Conservation (phyloP, 768 basidiomycete species). For the Pleurotus tuoliensis region DNA sequence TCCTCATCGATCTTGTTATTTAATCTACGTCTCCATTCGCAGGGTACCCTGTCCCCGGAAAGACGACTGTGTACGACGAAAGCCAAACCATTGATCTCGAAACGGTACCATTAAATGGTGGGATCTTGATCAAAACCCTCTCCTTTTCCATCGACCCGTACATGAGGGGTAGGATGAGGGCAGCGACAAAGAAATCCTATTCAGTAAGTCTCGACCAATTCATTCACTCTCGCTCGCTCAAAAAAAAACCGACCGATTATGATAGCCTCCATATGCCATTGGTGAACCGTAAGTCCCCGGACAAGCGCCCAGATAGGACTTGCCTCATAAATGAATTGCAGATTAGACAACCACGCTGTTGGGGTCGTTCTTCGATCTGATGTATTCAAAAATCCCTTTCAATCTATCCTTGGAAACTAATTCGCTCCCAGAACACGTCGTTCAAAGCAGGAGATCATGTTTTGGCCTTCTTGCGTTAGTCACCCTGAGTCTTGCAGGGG, state of each 20-base stretch:
- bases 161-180: constrained; percentile 35
- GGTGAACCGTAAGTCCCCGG: constrained; percentile 31
- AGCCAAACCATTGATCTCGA: constrained; percentile 47
- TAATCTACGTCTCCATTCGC: constrained; percentile 6
- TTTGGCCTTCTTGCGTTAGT: constrained; percentile 28
- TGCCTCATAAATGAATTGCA: constrained; percentile 7
- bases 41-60: constrained; percentile 41
- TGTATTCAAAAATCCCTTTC: neutral
- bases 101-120: constrained; percentile 38
- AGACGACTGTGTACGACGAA: constrained; percentile 41
- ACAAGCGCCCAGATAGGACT: too few species aligned
- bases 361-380: constrained; percentile 40
- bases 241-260: neutral
- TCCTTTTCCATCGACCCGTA: constrained; percentile 42
- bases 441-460: constrained; percentile 38
- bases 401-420: neutral
- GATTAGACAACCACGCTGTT: constrained; percentile 31
- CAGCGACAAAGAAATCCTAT: neutral
- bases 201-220: neutral
- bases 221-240: neutral
- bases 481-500: neutral
- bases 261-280: constrained; percentile 22
- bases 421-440: constrained; percentile 18
- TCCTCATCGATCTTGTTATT: constrained; percentile 12
- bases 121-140: constrained; percentile 47